Evolutionary conservation across 441 rosid species (phyloP).

Genomic region (Populus tomentosa): DNA sequence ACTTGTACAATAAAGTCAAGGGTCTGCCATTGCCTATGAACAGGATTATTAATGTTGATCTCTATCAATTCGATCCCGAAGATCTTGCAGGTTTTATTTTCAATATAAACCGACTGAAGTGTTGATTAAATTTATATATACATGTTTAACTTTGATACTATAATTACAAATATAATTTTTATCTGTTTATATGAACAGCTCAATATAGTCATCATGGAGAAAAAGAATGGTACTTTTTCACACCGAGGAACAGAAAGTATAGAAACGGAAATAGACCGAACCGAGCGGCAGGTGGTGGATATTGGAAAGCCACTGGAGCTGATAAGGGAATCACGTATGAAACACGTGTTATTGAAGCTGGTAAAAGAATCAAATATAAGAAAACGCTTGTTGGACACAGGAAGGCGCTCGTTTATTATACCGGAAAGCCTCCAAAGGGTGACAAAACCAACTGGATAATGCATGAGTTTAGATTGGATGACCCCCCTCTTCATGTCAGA

Average conservation of each 20-base stretch:
- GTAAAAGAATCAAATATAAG: not conserved
- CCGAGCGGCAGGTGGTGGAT: slow-evolving; percentile 27
- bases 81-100: slow-evolving; percentile 15
- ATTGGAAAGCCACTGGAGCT: slow-evolving; percentile 38
- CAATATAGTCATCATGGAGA: slow-evolving; percentile 8
- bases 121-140: not conserved
- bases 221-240: slow-evolving; percentile 37
- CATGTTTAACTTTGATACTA: not conserved
- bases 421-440: slow-evolving; percentile 26
- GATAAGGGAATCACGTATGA: slow-evolving; percentile 7
- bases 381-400: slow-evolving; percentile 8
- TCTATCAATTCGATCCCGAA: slow-evolving; percentile 21
- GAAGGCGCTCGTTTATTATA: slow-evolving; percentile 28
- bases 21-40: slow-evolving; percentile 5
- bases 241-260: slow-evolving; percentile 35
- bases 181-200: not conserved
- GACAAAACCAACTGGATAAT: slow-evolving; percentile 34
- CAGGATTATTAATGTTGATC: slow-evolving; percentile 12
- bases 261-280: slow-evolving; percentile 31
- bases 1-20: slow-evolving; percentile 16
- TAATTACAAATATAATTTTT: not conserved
- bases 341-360: slow-evolving; percentile 11
- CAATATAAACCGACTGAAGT: not conserved
- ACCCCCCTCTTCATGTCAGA: not conserved
- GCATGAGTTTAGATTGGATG: slow-evolving; percentile 31